Base-by-base conservation (phyloP, 345 rosid genomes). In the Eucalyptus guilfoylei region DNA sequence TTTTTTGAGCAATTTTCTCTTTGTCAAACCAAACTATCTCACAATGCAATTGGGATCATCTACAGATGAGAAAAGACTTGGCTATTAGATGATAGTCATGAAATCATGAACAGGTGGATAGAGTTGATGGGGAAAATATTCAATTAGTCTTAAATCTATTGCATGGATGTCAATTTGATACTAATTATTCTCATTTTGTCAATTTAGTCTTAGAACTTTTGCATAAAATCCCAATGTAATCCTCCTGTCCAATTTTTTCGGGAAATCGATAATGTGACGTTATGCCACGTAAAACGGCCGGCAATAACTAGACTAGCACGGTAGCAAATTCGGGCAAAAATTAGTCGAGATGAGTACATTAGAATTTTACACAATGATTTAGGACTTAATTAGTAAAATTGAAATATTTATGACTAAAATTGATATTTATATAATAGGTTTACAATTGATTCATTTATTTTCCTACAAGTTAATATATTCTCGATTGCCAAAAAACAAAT, bases 251-350 rank as follows among this genome's bases (percentile, higher is more conserved):
- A 72, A 34, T 19, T 72, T 16, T 34, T 6, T 4, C 0, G 2
- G 1, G 4, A 37, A 72, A 72, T 37, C 8, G 1, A 2, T 37
- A 37, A 72, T 2, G 14, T 37, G 8, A 24, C 8, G 1, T 4
- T 72, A 2, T 37, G 45, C 14, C 24, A 40, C 7, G 1, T 37
- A 37, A 40, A 11, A 72, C 0, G 28, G 83, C 14, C 0, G 2
- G 5, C 4, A 0, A 72, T 3, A 42, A 34, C 26, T 19, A 6
- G n/a, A 72, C 14, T 21, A 21, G 7, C 5, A 72, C 0, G 0
- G 6, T 21, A 34, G 26, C 26, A 11, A 72, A 34, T 72, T 34
- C 2, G 5, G 0, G 12, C 1, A 0, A 72, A 72, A 72, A 19
- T 19, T 37, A 0, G 2, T 3, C 0, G 0, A 12, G 14, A 72